Evolutionary conservation across 805 yeast genomes (phyloP).

Genomic region (Wickerhamiella musiphila): DNA sequence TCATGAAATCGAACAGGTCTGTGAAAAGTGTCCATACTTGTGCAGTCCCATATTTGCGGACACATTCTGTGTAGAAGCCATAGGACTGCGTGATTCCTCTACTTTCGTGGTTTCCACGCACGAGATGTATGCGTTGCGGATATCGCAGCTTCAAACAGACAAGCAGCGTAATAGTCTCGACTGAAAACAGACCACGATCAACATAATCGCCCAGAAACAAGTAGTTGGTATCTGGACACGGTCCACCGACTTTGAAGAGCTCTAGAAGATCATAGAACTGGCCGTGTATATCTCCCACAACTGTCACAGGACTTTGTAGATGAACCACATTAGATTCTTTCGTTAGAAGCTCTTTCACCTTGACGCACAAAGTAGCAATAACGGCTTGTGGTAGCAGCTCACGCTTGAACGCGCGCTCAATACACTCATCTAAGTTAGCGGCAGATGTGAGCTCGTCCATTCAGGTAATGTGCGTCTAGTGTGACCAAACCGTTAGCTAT

Average conservation of each 20-base stretch:
- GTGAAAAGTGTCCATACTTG: conserved; percentile 82
- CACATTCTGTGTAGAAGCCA: conserved; percentile 91
- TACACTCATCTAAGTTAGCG: conserved; percentile 43
- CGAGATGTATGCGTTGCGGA: conserved; percentile 64
- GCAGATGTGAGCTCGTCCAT: conserved; percentile 9
- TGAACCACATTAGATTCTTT: conserved; percentile 77
- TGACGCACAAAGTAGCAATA: conserved; percentile 55
- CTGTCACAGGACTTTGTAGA: conserved; percentile 71
- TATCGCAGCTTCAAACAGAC: conserved; percentile 73
- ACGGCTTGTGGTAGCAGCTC: conserved; percentile 56
- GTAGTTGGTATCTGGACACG: conserved; percentile 85
- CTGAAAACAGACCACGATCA: conserved; percentile 84
- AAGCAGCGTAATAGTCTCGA: conserved; percentile 76
- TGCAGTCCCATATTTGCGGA: conserved; percentile 67
- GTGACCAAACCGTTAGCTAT: too few relatives aligned
- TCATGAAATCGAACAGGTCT: conserved; percentile 80
- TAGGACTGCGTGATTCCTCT: conserved; percentile 93
- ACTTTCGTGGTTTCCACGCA: conserved; percentile 93
- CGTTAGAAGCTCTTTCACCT: conserved; percentile 63
- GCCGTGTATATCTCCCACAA: conserved; percentile 96
- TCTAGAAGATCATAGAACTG: conserved; percentile 89
- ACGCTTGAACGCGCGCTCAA: conserved; percentile 45
- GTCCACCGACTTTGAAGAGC: conserved; percentile 85
- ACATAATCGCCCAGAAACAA: conserved; percentile 90
- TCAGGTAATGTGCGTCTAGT: background rate